A percentile compares a stretch with the other conserved stretches of the same genome.
Conservation (phyloP, 2,329 filamentous ascomycete genomes). For the Orbilia javanica region DNA sequence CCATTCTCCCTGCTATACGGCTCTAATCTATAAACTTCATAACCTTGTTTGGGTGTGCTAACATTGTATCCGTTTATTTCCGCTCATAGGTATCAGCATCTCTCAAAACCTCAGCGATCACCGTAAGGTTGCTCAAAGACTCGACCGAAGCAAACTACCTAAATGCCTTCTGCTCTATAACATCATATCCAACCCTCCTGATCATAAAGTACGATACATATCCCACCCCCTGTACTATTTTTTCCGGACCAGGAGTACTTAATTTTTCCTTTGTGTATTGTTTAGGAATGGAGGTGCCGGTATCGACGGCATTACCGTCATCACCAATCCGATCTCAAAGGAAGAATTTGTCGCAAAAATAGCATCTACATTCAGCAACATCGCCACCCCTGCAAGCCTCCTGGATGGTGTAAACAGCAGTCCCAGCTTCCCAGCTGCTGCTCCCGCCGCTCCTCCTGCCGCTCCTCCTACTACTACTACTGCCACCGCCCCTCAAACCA, state of each 20-base stretch:
- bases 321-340: constrained; percentile 48
- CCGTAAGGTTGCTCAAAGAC: constrained; percentile 40
- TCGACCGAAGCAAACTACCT: constrained; percentile 49
- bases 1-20: too few relatives aligned
- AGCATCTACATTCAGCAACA: constrained; percentile 14
- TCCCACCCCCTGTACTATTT: not conserved
- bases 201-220: constrained; percentile 47
- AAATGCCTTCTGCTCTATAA: constrained; percentile 44
- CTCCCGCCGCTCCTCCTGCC: not conserved
- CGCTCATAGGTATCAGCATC: constrained; percentile 30
- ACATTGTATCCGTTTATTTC: not conserved
- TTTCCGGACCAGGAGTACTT: not conserved
- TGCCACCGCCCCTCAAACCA: not conserved
- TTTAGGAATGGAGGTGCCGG: constrained; percentile 53
- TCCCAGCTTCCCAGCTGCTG: constrained; percentile 31
- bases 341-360: constrained; percentile 50
- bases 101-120: constrained; percentile 28
- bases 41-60: too few relatives aligned
- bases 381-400: constrained; percentile 30
- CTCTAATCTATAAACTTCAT: too few relatives aligned
- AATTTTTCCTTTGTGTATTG: not conserved
- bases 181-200: constrained; percentile 41
- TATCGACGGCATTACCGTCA: constrained; percentile 41
- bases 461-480: too few relatives aligned
- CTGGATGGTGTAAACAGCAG: constrained; percentile 53